These are phyloP conservation scores for Moesziomyces sp. DNA, from an alignment of 1,284 basidiomycete species.

Conservation along the genomic window DNA sequence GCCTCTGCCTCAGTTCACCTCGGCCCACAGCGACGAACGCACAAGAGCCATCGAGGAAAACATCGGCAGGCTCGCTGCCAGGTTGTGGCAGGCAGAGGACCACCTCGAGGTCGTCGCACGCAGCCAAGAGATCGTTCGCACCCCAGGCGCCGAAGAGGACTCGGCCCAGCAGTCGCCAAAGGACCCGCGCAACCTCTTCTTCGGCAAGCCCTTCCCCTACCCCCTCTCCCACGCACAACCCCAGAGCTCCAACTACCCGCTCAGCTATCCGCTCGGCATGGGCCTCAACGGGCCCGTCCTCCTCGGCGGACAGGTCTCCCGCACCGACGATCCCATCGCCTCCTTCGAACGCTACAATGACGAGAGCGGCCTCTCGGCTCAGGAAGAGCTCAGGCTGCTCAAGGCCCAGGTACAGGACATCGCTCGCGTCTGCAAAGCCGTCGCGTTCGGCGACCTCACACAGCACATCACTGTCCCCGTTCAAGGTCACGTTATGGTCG, in stretches of 20 bases:
- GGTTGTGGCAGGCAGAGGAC: slow-evolving; percentile 60
- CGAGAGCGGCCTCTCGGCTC: slow-evolving; percentile 70
- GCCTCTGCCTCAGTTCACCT: slow-evolving; percentile 55
- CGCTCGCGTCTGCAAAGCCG: slow-evolving; percentile 91
- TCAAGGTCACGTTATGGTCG: slow-evolving; percentile 95
- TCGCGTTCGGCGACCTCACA: slow-evolving; percentile 90
- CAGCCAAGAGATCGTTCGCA: slow-evolving; percentile 44
- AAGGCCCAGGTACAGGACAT: slow-evolving; percentile 92
- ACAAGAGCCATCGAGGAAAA: slow-evolving; percentile 55
- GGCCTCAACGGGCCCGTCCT: slow-evolving; percentile 62
- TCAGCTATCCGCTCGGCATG: slow-evolving; percentile 66
- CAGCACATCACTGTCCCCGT: slow-evolving; percentile 97
- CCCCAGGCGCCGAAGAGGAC: slow-evolving; percentile 37
- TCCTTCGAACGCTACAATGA: slow-evolving; percentile 65
- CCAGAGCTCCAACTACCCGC: slow-evolving; percentile 59
- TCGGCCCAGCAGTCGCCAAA: slow-evolving; percentile 9
- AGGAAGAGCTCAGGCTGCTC: slow-evolving; percentile 82
- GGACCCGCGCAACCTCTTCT: slow-evolving; percentile 35
- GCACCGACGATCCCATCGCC: slow-evolving; percentile 58
- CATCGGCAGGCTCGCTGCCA: slow-evolving; percentile 51
- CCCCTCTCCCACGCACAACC: slow-evolving; percentile 63
- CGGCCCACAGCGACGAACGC: slow-evolving; percentile 42
- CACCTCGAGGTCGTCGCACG: slow-evolving; percentile 49
- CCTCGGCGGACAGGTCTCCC: slow-evolving; percentile 41
- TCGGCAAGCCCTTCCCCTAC: slow-evolving; percentile 59